A percentile compares a stretch with the other conserved stretches of the same genome.
These are phyloP conservation scores for Sporisorium iseilematis-ciliati DNA, from an alignment of 1,284 basidiomycete genomes.

Conservation along the genomic window DNA sequence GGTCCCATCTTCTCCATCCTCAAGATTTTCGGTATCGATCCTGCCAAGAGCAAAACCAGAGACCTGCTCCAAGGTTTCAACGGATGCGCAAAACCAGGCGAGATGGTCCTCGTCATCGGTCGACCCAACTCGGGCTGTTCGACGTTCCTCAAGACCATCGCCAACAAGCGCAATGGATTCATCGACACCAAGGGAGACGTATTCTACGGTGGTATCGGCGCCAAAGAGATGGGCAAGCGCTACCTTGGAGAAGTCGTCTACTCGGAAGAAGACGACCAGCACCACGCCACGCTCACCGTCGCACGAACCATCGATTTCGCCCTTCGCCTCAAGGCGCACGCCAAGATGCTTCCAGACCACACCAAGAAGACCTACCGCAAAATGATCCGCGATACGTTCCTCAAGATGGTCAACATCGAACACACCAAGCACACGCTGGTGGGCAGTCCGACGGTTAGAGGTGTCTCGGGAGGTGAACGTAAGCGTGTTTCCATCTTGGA, in stretches of 20 bases:
- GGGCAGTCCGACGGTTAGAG: slow-evolving; percentile 80
- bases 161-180: slow-evolving; percentile 78
- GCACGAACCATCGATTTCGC: slow-evolving; percentile 60
- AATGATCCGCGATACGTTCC: slow-evolving; percentile 73
- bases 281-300: slow-evolving; percentile 82
- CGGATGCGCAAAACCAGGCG: slow-evolving; percentile 57
- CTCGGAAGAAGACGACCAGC: slow-evolving; percentile 79
- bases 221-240: slow-evolving; percentile 72
- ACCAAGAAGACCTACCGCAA: slow-evolving; percentile 72
- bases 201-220: slow-evolving; percentile 76
- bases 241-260: slow-evolving; percentile 85
- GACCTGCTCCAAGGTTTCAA: slow-evolving; percentile 52
- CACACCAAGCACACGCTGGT: slow-evolving; percentile 81
- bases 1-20: slow-evolving; percentile 50
- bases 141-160: slow-evolving; percentile 79
- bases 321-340: slow-evolving; percentile 52
- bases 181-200: slow-evolving; percentile 75
- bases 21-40: slow-evolving; percentile 48
- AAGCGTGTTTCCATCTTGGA: slow-evolving; percentile 81
- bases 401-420: slow-evolving; percentile 80
- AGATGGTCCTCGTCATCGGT: slow-evolving; percentile 76
- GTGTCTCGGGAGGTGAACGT: slow-evolving; percentile 76
- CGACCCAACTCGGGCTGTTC: slow-evolving; percentile 84
- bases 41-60: slow-evolving; percentile 36
- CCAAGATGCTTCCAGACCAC: slow-evolving; percentile 71